Evolutionary conservation across 2,329 filamentous ascomycete genomes (phyloP).

Genomic region (Graphilbum sp.): DNA sequence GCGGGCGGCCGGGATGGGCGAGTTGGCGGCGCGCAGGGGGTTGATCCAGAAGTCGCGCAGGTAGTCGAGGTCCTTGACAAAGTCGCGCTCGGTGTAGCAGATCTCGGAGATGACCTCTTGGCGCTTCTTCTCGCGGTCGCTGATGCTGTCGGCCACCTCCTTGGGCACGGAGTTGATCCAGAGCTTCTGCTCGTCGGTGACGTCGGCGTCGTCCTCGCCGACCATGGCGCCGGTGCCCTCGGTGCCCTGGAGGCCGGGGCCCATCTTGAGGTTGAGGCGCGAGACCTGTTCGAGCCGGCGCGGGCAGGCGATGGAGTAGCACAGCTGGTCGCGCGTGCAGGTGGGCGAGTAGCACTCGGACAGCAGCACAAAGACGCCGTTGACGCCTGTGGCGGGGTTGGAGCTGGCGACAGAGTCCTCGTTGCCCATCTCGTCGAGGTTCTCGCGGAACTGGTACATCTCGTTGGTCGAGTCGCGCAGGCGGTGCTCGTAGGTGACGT

Average conservation of each 20-base stretch:
- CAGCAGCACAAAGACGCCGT: constrained; percentile 89
- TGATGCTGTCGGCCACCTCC: constrained; percentile 78
- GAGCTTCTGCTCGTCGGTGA: constrained; percentile 89
- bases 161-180: constrained; percentile 99
- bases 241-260: constrained; percentile 63
- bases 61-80: constrained; percentile 97
- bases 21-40: constrained; percentile 64
- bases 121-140: constrained; percentile 86
- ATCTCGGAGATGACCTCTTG: constrained; percentile 97
- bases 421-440: constrained; percentile 72
- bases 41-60: constrained; percentile 97
- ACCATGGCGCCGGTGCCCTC: constrained; percentile 33
- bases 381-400: constrained; percentile 33
- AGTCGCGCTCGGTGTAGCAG: constrained; percentile 97
- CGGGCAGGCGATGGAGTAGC: constrained; percentile 95
- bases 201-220: constrained; percentile 67
- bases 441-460: constrained; percentile 94
- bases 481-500: constrained; percentile 94
- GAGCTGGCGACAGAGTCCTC: constrained; percentile 39
- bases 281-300: constrained; percentile 89
- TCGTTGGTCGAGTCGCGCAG: constrained; percentile 86
- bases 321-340: constrained; percentile 85
- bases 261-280: constrained; percentile 80
- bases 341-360: constrained; percentile 98
- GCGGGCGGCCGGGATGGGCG: constrained; percentile 75